phyloP scores from a whole-genome alignment of 1,284 basidiomycete species.

The Irpex lacteus region DNA sequence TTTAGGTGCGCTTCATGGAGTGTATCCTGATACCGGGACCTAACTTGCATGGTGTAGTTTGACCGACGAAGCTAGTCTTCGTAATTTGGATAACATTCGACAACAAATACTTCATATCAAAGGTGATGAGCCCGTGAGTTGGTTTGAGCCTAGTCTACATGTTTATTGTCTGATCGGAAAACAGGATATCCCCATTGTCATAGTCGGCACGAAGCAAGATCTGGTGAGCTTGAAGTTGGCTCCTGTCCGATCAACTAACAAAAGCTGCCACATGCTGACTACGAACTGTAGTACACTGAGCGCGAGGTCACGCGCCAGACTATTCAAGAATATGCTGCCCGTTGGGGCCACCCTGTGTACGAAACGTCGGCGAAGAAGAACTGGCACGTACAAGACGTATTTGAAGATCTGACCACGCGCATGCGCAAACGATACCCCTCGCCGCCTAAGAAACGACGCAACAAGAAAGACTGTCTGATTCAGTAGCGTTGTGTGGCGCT shows the following conservation, averaged over 20 bases:
- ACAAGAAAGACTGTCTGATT: constrained; percentile 47
- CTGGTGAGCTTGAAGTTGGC: constrained; percentile 35
- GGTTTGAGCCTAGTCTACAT: neutral
- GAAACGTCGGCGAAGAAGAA: constrained; percentile 83
- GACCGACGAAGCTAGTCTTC: constrained; percentile 74
- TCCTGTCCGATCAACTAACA: neutral
- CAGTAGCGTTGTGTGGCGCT: constrained; percentile 42
- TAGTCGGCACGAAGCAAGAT: constrained; percentile 89
- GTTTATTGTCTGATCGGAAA: constrained; percentile 4
- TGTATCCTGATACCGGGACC: neutral
- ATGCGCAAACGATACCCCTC: constrained; percentile 66
- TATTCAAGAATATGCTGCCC: constrained; percentile 61
- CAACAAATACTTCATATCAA: constrained; percentile 82
- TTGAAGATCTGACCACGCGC: constrained; percentile 75
- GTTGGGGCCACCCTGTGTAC: constrained; percentile 78
- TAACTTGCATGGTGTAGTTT: constrained; percentile 42
- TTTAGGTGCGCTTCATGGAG: constrained; percentile 55
- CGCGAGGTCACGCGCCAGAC: constrained; percentile 72
- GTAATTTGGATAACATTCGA: constrained; percentile 75
- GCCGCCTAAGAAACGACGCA: constrained; percentile 37
- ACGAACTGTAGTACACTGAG: constrained; percentile 48
- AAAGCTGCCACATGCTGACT: neutral
- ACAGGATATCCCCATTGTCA: constrained; percentile 74
- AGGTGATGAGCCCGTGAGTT: constrained; percentile 56
- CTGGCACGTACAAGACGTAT: constrained; percentile 78